Evolutionary conservation across 257 asterid species (phyloP).

Genomic region (Plantago major): DNA sequence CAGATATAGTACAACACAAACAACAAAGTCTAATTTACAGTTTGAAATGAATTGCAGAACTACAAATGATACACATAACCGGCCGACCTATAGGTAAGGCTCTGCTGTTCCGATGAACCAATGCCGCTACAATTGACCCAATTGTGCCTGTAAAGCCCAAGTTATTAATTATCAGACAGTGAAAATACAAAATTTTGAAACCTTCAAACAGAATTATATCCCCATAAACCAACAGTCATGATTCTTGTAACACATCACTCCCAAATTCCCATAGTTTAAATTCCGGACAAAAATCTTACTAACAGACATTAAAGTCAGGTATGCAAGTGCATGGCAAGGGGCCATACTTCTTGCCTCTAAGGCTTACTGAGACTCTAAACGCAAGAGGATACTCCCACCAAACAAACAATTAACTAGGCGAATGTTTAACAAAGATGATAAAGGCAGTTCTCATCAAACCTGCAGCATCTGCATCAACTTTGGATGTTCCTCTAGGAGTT

Average conservation of each 20-base stretch:
- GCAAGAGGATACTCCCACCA: no score
- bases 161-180: constrained; percentile 3
- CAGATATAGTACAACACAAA: not conserved
- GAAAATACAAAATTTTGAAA: not conserved
- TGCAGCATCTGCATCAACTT: constrained; percentile 96
- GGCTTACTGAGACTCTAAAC: no score
- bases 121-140: constrained; percentile 35
- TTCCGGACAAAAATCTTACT: no score
- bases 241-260: not conserved
- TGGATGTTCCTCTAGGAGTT: constrained; percentile 90
- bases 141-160: constrained; percentile 37
- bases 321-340: no score
- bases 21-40: not conserved
- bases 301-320: no score
- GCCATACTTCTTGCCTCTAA: no score
- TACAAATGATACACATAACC: no score
- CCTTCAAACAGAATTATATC: not conserved
- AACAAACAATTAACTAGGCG: not conserved
- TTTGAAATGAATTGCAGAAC: no score
- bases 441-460: constrained; percentile 31
- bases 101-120: not conserved
- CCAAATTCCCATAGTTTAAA: not conserved
- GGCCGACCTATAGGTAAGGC: no score
- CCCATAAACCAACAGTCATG: no score
- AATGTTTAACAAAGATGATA: not conserved